Percentiles rank a stretch among this genome's conserved stretches.
phyloP scores from a whole-genome alignment of 257 asterid genomes.

The Ophiorrhiza pumila region DNA sequence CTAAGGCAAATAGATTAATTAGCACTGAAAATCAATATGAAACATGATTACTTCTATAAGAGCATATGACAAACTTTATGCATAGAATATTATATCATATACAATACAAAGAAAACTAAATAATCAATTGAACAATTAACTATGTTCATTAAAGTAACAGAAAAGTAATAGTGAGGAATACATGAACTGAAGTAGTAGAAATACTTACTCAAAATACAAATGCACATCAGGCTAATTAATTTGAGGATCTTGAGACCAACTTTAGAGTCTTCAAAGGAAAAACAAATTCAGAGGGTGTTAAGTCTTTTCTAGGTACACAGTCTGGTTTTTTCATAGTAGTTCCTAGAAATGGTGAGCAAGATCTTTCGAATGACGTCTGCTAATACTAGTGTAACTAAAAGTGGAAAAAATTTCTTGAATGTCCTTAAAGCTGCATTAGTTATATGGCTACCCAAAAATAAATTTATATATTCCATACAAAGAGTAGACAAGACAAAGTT shows the following conservation, averaged over 20 bases:
- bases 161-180: too few species aligned
- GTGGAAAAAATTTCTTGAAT: background rate
- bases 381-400: background rate
- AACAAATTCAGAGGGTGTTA: background rate
- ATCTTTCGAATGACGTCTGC: background rate
- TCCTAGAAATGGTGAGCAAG: background rate
- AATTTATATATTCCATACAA: too few species aligned
- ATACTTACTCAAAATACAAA: background rate
- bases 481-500: too few species aligned
- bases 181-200: background rate
- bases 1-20: background rate
- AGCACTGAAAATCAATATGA: background rate
- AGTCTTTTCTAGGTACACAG: background rate
- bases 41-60: background rate
- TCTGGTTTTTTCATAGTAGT: background rate
- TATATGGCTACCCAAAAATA: background rate
- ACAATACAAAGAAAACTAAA: background rate
- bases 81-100: background rate
- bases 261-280: background rate
- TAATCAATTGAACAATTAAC: background rate
- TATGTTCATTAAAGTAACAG: background rate
- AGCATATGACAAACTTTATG: too few species aligned
- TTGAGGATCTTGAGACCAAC: background rate
- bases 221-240: background rate
- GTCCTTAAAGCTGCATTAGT: background rate